Percentiles rank a stretch among this genome's conserved stretches.
These are phyloP conservation scores for Fagopyrum homotropicum DNA, from an alignment of 148 eudicot genomes.

Conservation along the genomic window DNA sequence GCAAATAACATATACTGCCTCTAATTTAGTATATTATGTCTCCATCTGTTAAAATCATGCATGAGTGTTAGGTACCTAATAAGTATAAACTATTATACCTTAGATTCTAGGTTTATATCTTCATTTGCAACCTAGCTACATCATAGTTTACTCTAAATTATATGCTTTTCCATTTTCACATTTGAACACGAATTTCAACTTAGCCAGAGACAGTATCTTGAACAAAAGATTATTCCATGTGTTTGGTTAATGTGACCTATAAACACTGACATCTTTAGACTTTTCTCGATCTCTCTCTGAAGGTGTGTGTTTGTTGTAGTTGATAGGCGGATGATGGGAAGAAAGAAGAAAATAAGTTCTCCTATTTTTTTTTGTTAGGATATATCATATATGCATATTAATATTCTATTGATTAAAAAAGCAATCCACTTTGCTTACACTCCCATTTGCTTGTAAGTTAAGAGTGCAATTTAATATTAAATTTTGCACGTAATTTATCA, in stretches of 20 bases:
- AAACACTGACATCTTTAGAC: neutral
- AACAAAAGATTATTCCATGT: conserved; percentile 4
- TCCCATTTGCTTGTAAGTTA: conserved; percentile 4
- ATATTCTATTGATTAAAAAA: no score
- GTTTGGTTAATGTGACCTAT: neutral
- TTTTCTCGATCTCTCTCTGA: neutral
- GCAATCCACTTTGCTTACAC: neutral
- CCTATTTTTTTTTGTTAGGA: neutral
- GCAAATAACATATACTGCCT: no score
- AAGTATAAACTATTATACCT: neutral
- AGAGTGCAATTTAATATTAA: neutral
- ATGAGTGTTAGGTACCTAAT: conserved; percentile 8
- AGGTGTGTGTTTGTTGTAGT: neutral
- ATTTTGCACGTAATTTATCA: neutral
- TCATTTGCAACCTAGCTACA: neutral
- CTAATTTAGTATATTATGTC: neutral
- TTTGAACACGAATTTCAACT: conserved; percentile 6
- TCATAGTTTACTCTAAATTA: neutral
- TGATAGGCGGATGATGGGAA: neutral
- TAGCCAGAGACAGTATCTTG: conserved; percentile 6
- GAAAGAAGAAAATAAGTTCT: neutral
- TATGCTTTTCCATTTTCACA: neutral
- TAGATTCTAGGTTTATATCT: neutral
- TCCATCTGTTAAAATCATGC: neutral
- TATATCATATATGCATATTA: no score